phyloP scores from a whole-genome alignment of 208 protist genomes.

The Leishmania braziliensis region DNA sequence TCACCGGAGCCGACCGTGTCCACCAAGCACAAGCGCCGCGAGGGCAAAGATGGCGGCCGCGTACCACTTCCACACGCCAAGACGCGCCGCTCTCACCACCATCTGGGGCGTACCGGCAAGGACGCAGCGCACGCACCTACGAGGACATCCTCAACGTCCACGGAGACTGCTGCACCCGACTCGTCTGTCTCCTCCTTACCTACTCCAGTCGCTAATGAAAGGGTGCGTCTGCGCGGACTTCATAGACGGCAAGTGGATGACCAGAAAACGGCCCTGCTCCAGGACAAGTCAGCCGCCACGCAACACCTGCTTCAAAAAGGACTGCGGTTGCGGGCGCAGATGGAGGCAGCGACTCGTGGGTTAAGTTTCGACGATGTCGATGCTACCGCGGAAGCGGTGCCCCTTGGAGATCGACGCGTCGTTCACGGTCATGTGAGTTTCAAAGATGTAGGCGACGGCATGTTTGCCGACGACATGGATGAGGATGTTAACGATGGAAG shows the following conservation, averaged over 20 bases:
- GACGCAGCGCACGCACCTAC: background rate
- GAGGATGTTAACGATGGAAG: background rate
- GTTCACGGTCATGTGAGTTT: background rate
- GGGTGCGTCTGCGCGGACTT: background rate
- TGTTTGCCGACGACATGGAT: background rate
- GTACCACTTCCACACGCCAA: constrained; percentile 22
- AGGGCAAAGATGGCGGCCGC: constrained; percentile 5
- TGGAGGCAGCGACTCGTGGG: constrained; percentile 38
- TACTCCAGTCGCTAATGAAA: background rate
- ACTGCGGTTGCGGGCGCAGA: constrained; percentile 43
- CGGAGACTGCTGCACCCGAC: background rate
- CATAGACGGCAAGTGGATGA: background rate
- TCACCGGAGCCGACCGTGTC: background rate
- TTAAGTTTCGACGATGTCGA: background rate
- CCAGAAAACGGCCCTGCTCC: background rate
- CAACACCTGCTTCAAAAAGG: constrained; percentile 49
- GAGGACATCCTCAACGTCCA: constrained; percentile 3
- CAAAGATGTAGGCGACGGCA: background rate
- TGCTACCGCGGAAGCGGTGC: background rate
- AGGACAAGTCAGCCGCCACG: constrained; percentile 20
- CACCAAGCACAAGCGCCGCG: constrained; percentile 23
- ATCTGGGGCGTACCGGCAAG: constrained; percentile 9
- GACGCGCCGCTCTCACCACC: constrained; percentile 23
- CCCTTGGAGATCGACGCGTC: background rate
- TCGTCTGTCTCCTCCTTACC: background rate